A percentile compares a stretch with the other conserved stretches of the same genome.
Conservation (phyloP, 1,139 yeast genomes). For the Hyphopichia khmerensis region DNA sequence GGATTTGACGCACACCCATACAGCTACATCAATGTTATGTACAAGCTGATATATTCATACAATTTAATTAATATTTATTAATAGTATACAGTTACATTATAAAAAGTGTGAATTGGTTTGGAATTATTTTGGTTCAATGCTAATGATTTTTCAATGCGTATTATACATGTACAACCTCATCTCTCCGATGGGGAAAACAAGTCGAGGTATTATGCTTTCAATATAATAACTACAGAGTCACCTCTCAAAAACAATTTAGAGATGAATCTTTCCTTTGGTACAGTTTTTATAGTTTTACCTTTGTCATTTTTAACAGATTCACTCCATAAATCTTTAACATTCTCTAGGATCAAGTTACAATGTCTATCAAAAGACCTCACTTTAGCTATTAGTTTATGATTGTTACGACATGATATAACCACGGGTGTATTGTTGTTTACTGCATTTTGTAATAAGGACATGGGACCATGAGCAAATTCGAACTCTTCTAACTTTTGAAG, state of each 20-base stretch:
- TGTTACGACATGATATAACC: constrained; percentile 86
- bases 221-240: constrained; percentile 85
- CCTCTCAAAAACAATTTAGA: constrained; percentile 92
- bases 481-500: constrained; percentile 82
- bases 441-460: constrained; percentile 80
- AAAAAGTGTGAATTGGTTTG: neutral
- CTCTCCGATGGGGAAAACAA: neutral
- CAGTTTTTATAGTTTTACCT: constrained; percentile 69
- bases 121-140: neutral
- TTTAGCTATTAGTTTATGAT: constrained; percentile 84
- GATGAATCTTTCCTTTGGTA: constrained; percentile 80
- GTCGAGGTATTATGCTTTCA: constrained; percentile 48
- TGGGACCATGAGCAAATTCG: constrained; percentile 89
- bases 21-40: neutral
- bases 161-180: neutral
- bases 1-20: neutral
- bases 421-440: constrained; percentile 74
- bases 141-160: neutral
- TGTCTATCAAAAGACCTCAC: constrained; percentile 96
- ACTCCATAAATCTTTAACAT: constrained; percentile 90
- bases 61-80: neutral
- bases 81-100: neutral
- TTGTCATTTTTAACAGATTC: constrained; percentile 63
- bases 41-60: too few species aligned
- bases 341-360: constrained; percentile 87